Evolutionary conservation across 371 early-diverging fungal genomes (phyloP), one percentile per base, ranked within the genome.

Genomic region (Syncephalis fuscata): DNA sequence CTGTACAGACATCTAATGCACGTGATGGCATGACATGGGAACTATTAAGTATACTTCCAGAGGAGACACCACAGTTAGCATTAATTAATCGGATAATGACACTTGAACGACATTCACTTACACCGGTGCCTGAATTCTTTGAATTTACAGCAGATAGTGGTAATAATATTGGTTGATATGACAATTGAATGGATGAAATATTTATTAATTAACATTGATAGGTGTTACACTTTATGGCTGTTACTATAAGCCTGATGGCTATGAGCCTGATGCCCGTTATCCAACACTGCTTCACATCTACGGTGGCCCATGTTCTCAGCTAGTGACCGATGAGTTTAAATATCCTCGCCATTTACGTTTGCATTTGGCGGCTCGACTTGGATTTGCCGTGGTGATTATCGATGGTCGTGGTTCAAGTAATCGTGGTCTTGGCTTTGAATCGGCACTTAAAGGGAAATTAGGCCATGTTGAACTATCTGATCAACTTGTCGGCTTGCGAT

Each of bases 401-500:
- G 88, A 87, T 49, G 73, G 79, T 2, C 74, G 84, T 17, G 88
- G 88, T 0, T 77, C 83, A 1, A 64, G 67, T 16, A 75, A 80
- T 46, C 70, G 83, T 1, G 88, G 88, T 0, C 41, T 74, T 0
- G 55, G 45, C n/a, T 84, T 82, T 54, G 87, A 84, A 50, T 56
- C 77, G 0, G 52, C 57, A 43, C 59, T 87, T 5, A 58, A 67
- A 8, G 36, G 59, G 23, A 61, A 57, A 1, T 54, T 87, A 52
- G 85, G 82, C 0, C 59, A 56, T 14, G 70, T 80, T 1, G 83
- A 83, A 60, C 55, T 87, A 11, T 59, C 62, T 20, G 87, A 87
- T 57, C 82, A 82, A 47, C 68, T 83, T 4, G 74, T 70, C 10
- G 83, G 76, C 0, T 44, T 87, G 10, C 51, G 68, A 41, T 69